A percentile compares a stretch with the other conserved stretches of the same genome.
These are phyloP conservation scores for Trametes elegans DNA, from an alignment of 768 basidiomycete genomes.

Conservation along the genomic window DNA sequence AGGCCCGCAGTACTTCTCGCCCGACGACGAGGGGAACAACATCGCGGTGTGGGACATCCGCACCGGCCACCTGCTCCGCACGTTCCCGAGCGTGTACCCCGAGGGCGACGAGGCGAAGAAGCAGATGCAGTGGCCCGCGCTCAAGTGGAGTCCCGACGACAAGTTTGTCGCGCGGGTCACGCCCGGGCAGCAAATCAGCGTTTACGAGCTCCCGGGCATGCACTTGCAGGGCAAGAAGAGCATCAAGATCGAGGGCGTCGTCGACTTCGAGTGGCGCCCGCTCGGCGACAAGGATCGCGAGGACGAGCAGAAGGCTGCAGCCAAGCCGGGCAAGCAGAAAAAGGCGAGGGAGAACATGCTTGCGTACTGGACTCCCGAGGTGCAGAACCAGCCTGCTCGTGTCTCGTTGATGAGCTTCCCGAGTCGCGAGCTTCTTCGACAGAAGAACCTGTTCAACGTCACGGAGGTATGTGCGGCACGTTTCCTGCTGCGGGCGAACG, in stretches of 20 bases:
- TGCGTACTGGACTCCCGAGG: conserved; percentile 97
- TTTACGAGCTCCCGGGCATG: conserved; percentile 95
- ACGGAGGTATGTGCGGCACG: conserved; percentile 66
- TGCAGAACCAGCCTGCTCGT: conserved; percentile 92
- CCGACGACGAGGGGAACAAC: conserved; percentile 95
- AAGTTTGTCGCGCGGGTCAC: conserved; percentile 89
- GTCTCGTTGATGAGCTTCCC: conserved; percentile 94
- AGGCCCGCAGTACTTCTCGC: conserved; percentile 83
- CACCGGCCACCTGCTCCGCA: conserved; percentile 87
- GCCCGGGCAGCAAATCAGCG: conserved; percentile 90
- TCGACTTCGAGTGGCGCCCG: conserved; percentile 99
- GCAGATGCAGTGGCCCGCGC: conserved; percentile 89
- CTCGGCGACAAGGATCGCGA: conserved; percentile 86
- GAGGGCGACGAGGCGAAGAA: conserved; percentile 69
- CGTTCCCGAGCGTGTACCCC: conserved; percentile 68
- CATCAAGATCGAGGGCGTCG: conserved; percentile 94
- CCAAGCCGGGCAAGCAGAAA: conserved; percentile 46
- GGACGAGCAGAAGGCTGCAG: conserved; percentile 40
- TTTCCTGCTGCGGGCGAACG: neutral
- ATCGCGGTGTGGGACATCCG: conserved; percentile 99
- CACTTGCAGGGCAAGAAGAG: conserved; percentile 93
- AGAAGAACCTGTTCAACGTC: conserved; percentile 98
- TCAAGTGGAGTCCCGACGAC: conserved; percentile 98
- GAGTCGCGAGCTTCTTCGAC: conserved; percentile 74
- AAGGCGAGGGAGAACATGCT: conserved; percentile 88